A percentile compares a stretch with the other conserved stretches of the same genome.
These are phyloP conservation scores for Nitzschia inconspicua DNA, from an alignment of 108 stramenopile species.

Conservation along the genomic window DNA sequence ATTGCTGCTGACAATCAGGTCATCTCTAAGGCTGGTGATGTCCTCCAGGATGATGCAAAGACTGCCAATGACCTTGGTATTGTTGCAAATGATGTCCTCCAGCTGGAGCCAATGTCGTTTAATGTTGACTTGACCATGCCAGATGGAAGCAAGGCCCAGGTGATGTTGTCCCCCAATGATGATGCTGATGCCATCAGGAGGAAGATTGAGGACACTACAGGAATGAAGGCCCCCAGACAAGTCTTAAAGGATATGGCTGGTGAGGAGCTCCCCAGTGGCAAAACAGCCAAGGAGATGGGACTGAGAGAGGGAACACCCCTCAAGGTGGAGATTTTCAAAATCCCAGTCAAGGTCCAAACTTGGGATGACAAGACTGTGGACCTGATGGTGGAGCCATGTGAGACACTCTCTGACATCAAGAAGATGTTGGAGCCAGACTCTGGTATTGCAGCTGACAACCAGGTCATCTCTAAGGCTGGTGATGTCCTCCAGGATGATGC, in stretches of 20 bases:
- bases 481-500: background rate
- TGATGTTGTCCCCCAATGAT: conserved; percentile 3
- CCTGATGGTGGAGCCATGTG: conserved; percentile 10
- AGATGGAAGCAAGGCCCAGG: background rate
- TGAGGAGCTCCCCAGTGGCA: conserved; percentile 6
- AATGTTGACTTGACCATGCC: conserved; percentile 14
- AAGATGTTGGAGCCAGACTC: conserved; percentile 14
- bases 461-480: background rate
- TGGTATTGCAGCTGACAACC: conserved; percentile 16
- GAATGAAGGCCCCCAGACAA: conserved; percentile 13
- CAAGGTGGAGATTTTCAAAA: conserved; percentile 15
- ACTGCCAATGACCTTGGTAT: conserved; percentile 11
- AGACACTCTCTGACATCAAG: conserved; percentile 8
- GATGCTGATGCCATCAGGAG: conserved; percentile 2
- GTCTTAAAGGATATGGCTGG: conserved; percentile 13
- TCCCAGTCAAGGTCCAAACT: conserved; percentile 22
- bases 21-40: background rate
- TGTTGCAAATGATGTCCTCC: conserved; percentile 8
- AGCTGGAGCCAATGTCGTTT: conserved; percentile 16
- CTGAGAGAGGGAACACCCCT: conserved; percentile 9
- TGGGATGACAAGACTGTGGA: conserved; percentile 12
- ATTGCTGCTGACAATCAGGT: conserved; percentile 19
- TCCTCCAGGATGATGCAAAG: conserved; percentile 9
- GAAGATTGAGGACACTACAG: conserved; percentile 13
- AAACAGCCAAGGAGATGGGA: conserved; percentile 14